phyloP scores from a whole-genome alignment of 371 early-diverging fungal species.

The Rhizomucor pusillus region DNA sequence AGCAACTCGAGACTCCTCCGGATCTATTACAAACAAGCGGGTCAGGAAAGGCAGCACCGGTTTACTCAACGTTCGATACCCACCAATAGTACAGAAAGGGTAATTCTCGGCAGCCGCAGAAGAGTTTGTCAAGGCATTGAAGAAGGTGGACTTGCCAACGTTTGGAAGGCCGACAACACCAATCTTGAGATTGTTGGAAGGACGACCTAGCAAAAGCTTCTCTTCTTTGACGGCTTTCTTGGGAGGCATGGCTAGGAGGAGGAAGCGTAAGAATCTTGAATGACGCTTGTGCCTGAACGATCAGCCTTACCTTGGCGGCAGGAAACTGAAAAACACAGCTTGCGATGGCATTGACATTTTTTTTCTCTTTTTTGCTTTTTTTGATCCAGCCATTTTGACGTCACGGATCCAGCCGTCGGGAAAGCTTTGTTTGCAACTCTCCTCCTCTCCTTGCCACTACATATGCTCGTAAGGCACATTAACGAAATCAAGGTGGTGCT shows the following conservation, averaged over 20 bases:
- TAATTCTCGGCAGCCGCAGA: constrained; percentile 90
- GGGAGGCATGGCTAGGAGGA: constrained; percentile 47
- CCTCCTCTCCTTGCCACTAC: neutral
- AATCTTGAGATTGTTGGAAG: constrained; percentile 95
- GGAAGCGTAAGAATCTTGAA: too few relatives aligned
- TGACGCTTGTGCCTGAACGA: too few relatives aligned
- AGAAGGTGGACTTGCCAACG: constrained; percentile 97
- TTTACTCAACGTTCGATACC: neutral
- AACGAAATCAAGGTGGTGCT: constrained; percentile 47
- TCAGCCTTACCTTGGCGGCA: too few relatives aligned
- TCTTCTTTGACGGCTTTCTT: constrained; percentile 82
- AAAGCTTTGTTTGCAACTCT: neutral
- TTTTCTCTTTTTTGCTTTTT: neutral
- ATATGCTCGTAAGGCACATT: constrained; percentile 46
- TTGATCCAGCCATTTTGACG: constrained; percentile 1
- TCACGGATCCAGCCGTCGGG: neutral
- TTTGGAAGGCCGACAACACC: constrained; percentile 99
- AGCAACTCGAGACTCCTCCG: constrained; percentile 89
- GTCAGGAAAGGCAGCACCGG: neutral
- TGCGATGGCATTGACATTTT: too few relatives aligned
- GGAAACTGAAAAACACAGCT: too few relatives aligned
- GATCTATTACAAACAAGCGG: constrained; percentile 63
- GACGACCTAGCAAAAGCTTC: constrained; percentile 88
- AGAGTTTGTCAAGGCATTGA: constrained; percentile 92
- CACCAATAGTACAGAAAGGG: constrained; percentile 82